Conservation (phyloP, 2,329 filamentous ascomycete genomes). For the Myriosclerotinia curreyana region DNA sequence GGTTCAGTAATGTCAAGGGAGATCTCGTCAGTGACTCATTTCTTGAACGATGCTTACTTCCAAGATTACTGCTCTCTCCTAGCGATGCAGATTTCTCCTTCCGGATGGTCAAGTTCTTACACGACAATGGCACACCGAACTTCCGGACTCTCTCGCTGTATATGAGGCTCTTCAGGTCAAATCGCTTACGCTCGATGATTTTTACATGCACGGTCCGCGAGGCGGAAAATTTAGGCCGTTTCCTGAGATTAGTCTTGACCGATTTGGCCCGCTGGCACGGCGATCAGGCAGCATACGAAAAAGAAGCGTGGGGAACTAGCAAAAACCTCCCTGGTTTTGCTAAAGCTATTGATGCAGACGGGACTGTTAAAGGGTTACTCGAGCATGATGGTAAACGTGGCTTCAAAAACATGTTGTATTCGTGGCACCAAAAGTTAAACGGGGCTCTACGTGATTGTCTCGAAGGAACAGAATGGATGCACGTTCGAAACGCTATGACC, state of each 20-base stretch:
- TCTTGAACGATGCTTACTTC: constrained; percentile 89
- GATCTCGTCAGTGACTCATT: constrained; percentile 71
- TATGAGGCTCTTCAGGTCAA: constrained; percentile 78
- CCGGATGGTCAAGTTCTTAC: constrained; percentile 81
- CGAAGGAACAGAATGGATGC: constrained; percentile 86
- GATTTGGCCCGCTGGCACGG: constrained; percentile 84
- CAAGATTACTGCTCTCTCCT: constrained; percentile 77
- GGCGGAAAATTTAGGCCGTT: constrained; percentile 88
- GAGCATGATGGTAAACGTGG: constrained; percentile 81
- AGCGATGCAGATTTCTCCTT: constrained; percentile 88
- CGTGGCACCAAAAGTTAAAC: constrained; percentile 84
- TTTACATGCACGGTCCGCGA: constrained; percentile 89
- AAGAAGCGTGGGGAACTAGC: constrained; percentile 69
- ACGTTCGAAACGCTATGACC: constrained; percentile 92
- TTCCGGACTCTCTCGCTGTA: constrained; percentile 85
- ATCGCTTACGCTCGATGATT: constrained; percentile 76
- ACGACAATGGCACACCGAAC: constrained; percentile 77
- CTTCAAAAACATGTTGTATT: constrained; percentile 80
- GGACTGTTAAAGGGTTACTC: constrained; percentile 67
- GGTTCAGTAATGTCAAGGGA: constrained; percentile 68
- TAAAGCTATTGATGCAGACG: constrained; percentile 65
- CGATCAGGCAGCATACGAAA: constrained; percentile 72
- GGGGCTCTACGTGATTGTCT: constrained; percentile 79
- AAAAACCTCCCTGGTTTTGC: constrained; percentile 75
- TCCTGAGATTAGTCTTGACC: constrained; percentile 76